Conservation (phyloP, 306 rosid genomes). For the Acacia melanoxylon region DNA sequence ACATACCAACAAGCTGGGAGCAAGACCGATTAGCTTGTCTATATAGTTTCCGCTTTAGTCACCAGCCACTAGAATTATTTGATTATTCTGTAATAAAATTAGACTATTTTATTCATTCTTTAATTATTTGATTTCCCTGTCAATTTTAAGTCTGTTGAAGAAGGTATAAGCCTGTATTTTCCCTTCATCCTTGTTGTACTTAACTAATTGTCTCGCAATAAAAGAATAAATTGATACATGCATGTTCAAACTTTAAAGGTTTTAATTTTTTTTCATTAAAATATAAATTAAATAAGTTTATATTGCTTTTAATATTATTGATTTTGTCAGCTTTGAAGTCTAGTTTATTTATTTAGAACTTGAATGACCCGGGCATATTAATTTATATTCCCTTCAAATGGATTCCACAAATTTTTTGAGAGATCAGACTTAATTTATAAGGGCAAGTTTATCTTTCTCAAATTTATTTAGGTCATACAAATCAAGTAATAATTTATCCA, state of each 20-base stretch:
- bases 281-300: background rate
- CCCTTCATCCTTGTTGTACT: background rate
- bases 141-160: background rate
- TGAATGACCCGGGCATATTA: background rate
- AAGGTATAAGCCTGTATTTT: background rate
- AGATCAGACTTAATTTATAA: background rate
- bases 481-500: background rate
- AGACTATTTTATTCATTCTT: background rate
- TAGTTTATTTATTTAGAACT: background rate
- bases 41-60: background rate
- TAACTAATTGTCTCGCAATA: background rate
- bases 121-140: background rate
- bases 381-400: background rate
- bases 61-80: background rate
- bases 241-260: background rate
- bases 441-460: background rate
- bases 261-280: background rate
- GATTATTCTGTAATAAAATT: background rate
- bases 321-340: background rate
- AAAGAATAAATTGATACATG: background rate
- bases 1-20: constrained; percentile 31
- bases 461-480: background rate
- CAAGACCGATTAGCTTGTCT: background rate
- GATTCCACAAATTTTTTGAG: background rate
- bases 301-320: background rate